These are phyloP conservation scores for Volvariella surrecta DNA, from an alignment of 1,284 basidiomycete species.

Conservation along the genomic window DNA sequence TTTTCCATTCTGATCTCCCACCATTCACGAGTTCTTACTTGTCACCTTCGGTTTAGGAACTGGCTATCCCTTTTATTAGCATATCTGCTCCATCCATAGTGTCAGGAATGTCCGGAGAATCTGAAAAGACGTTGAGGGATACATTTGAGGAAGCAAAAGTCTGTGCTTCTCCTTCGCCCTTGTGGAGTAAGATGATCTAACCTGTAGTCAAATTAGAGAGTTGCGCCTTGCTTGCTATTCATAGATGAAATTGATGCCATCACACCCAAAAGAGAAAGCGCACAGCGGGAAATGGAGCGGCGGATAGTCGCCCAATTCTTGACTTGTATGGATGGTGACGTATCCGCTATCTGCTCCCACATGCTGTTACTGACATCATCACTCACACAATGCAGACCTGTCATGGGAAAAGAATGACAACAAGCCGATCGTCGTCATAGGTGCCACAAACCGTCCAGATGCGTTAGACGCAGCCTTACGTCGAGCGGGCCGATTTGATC, in stretches of 20 bases:
- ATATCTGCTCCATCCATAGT: constrained; percentile 94
- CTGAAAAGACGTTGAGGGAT: constrained; percentile 91
- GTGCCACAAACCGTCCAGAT: constrained; percentile 94
- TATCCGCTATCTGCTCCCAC: constrained; percentile 5
- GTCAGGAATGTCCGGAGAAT: constrained; percentile 96
- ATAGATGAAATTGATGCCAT: constrained; percentile 99
- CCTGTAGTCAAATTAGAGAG: constrained; percentile 49
- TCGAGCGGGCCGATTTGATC: constrained; percentile 91
- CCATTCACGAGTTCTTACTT: constrained; percentile 4
- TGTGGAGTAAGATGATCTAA: background rate
- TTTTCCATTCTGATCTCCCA: constrained; percentile 11
- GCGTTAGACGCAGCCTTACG: constrained; percentile 90
- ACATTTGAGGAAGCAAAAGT: constrained; percentile 96
- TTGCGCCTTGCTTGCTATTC: constrained; percentile 87
- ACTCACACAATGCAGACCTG: constrained; percentile 45
- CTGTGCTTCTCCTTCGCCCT: constrained; percentile 7
- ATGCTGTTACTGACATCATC: constrained; percentile 3
- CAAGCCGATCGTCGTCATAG: constrained; percentile 90
- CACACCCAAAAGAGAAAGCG: constrained; percentile 95
- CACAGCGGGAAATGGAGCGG: constrained; percentile 96
- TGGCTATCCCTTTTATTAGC: constrained; percentile 87
- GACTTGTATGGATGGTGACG: constrained; percentile 93
- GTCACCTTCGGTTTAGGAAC: constrained; percentile 45
- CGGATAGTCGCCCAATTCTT: constrained; percentile 95
- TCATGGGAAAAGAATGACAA: constrained; percentile 89